Percentiles rank a stretch among this genome's conserved stretches.
phyloP scores from a whole-genome alignment of 2,329 filamentous ascomycete species.

The Diaporthe sp. region DNA sequence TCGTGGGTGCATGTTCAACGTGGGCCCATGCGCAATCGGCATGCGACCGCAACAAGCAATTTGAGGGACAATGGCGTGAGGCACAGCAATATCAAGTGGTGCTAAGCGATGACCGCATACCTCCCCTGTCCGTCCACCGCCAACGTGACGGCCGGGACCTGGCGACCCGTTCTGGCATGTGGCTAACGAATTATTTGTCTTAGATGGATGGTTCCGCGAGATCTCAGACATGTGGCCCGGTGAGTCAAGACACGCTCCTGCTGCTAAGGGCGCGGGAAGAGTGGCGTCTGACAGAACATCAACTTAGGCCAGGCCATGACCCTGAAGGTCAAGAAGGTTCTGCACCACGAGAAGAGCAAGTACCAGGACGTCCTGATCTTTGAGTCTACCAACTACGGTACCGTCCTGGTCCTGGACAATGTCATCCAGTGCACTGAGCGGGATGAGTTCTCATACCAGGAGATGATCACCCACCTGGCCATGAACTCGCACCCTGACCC shows the following conservation, averaged over 20 bases:
- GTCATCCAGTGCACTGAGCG: conserved; percentile 99
- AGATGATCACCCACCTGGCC: conserved; percentile 99
- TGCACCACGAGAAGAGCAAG: conserved; percentile 99
- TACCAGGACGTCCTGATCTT: conserved; percentile 99
- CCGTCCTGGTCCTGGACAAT: conserved; percentile 96
- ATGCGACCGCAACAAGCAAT: conserved; percentile 1
- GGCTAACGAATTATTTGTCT: conserved; percentile 32
- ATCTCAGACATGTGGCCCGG: conserved; percentile 98
- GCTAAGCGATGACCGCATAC: background rate
- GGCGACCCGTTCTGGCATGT: background rate
- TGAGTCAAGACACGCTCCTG: conserved; percentile 51
- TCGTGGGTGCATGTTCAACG: background rate
- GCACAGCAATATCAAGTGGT: background rate
- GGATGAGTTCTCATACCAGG: conserved; percentile 99
- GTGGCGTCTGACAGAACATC: conserved; percentile 33
- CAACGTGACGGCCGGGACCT: background rate
- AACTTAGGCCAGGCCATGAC: conserved; percentile 92
- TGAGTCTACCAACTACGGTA: conserved; percentile 97
- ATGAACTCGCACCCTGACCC: conserved; percentile 99
- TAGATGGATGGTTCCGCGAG: conserved; percentile 99
- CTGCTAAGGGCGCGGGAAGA: background rate
- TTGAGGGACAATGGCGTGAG: background rate
- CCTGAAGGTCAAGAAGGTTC: conserved; percentile 95
- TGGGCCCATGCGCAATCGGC: background rate
- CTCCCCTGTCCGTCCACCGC: background rate